Base-by-base conservation (phyloP, 2,329 filamentous ascomycete species). In the Talaromyces amestolkiae region DNA sequence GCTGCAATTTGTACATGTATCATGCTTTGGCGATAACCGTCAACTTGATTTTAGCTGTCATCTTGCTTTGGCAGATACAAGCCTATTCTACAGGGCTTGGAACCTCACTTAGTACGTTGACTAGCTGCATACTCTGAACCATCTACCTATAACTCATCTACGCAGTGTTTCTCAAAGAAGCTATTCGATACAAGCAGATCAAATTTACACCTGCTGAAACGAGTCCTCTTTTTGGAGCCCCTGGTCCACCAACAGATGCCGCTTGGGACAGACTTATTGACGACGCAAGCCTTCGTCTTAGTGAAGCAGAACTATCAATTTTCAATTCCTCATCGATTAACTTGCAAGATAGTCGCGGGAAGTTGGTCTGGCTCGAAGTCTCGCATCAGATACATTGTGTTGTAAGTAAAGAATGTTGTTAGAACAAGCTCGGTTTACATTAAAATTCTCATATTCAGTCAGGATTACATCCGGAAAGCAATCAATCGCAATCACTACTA, bases 311-410 rank as follows among this genome's bases (percentile, higher is more conserved):
- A 24, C 13, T 63, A 8, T 11, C 49, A 19, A 47, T 9, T 17
- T 63, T 63, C 27, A 63, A 63, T 33, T 43, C 47, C 22, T 56
- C 61, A 8, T 63, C 61, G 4, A 63, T 63, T 9, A 27, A 56
- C 22, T 56, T 63, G 49, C 61, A 63, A 63, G 61, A 63, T 35
- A 54, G 35, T 15, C 3, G 10, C 1, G 61, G 61, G 3, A 58
- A 63, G 53, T 19, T 63, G 51, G 45, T 47, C 13, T 62, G 60
- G 60, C 45, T 62, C 5, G 60, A 62, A 35, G 19, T 62, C 10
- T 62, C 43, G 22, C 60, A 62, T 53, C 60, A 62, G 33, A 51
- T 53, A 10, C 60, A 62, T 62, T 62, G 60, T 19, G 33, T 53
- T 27, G 60, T 62, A 27, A 53, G 60, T 62, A 47, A 61, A 53